phyloP scores from a whole-genome alignment of 768 basidiomycete genomes.

The Naganishia antarctica region DNA sequence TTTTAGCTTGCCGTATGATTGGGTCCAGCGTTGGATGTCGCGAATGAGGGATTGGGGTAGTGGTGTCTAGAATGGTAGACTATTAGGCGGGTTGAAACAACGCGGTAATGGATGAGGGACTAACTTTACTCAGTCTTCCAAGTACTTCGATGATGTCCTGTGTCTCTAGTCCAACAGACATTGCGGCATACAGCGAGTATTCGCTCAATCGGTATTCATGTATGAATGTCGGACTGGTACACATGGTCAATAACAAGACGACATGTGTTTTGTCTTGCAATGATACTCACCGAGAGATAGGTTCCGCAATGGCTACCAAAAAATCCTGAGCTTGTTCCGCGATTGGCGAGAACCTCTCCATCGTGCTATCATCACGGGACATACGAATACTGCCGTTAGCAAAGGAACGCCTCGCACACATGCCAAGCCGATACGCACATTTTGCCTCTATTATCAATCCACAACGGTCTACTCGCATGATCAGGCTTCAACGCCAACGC shows the following conservation, averaged over 20 bases:
- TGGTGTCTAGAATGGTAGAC: conserved; percentile 64
- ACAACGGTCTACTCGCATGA: conserved; percentile 84
- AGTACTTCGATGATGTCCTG: conserved; percentile 94
- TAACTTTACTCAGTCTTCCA: conserved; percentile 51
- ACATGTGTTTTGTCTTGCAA: no score
- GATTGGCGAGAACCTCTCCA: conserved; percentile 95
- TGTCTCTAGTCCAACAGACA: conserved; percentile 95
- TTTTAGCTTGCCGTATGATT: conserved; percentile 97
- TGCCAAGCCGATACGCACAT: conserved; percentile 36
- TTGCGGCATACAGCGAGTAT: conserved; percentile 95
- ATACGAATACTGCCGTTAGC: not conserved
- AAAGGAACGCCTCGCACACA: not conserved
- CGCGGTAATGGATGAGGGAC: conserved; percentile 49
- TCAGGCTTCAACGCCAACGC: conserved; percentile 79
- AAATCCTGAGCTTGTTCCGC: conserved; percentile 99
- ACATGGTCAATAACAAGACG: no score
- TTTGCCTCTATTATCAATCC: conserved; percentile 61
- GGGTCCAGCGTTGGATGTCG: conserved; percentile 86
- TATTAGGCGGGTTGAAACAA: conserved; percentile 76
- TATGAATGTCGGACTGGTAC: conserved; percentile 95
- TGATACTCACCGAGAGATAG: conserved; percentile 94
- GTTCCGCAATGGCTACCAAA: conserved; percentile 94
- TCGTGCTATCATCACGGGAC: conserved; percentile 79
- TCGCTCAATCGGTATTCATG: conserved; percentile 99
- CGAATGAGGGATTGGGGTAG: conserved; percentile 78